Percentiles rank a stretch among this genome's conserved stretches.
phyloP scores from a whole-genome alignment of 2,329 filamentous ascomycete genomes.

The Aureobasidium sp. region DNA sequence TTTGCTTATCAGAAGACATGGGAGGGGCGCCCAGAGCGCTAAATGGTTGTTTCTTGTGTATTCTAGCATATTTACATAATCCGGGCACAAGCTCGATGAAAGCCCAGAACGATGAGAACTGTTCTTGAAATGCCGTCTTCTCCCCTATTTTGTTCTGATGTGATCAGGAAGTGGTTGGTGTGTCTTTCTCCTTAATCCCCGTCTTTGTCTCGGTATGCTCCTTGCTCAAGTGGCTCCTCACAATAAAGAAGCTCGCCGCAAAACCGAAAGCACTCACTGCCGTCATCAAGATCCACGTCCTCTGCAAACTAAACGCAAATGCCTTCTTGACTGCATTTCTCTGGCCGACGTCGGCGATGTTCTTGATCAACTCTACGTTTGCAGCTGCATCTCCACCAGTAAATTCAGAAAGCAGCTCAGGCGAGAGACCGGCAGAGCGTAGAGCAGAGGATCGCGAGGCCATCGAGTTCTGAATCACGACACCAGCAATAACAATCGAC shows the following conservation, averaged over 20 bases:
- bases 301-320: conserved; percentile 43
- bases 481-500: conserved; percentile 44
- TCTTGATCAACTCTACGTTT: conserved; percentile 38
- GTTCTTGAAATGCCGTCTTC: neutral
- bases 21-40: neutral
- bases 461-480: conserved; percentile 45
- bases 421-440: conserved; percentile 19
- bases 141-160: neutral
- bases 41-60: neutral
- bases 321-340: conserved; percentile 38
- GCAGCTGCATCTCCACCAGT: conserved; percentile 41
- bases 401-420: conserved; percentile 28
- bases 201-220: conserved; percentile 49
- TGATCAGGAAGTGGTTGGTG: neutral
- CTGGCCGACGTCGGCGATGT: conserved; percentile 34
- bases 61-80: neutral
- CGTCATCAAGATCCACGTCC: conserved; percentile 45
- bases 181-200: conserved; percentile 26
- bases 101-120: neutral
- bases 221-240: conserved; percentile 38
- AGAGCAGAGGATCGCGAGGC: conserved; percentile 14
- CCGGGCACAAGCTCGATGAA: neutral
- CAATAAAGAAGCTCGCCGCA: conserved; percentile 84
- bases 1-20: neutral
- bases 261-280: conserved; percentile 70